Conservation (phyloP, 495 filamentous ascomycete species). For the Penicillium turbatum region DNA sequence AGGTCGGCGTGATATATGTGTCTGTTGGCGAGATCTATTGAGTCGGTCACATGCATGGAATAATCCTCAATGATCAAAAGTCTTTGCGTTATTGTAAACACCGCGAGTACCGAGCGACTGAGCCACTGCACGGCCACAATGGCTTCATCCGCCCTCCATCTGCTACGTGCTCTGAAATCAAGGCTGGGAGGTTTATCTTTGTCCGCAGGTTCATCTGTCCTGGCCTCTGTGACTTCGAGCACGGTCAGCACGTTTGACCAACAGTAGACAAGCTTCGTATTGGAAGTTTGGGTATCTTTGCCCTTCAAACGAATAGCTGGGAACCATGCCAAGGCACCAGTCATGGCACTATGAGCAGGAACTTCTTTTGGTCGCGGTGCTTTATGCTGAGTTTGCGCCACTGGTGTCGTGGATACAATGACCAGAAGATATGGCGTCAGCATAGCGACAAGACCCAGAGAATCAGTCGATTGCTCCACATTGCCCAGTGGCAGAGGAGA, state of each 20-base stretch:
- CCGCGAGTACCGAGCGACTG: slow-evolving; percentile 84
- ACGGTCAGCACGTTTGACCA: slow-evolving; percentile 97
- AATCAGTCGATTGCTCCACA: slow-evolving; percentile 80
- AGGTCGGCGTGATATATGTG: slow-evolving; percentile 89
- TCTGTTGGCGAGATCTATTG: slow-evolving; percentile 85
- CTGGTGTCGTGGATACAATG: slow-evolving; percentile 91
- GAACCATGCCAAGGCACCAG: slow-evolving; percentile 94
- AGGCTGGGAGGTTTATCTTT: slow-evolving; percentile 67
- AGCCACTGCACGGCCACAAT: slow-evolving; percentile 98
- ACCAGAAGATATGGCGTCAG: slow-evolving; percentile 93
- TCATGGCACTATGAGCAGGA: slow-evolving; percentile 82
- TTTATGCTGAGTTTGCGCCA: slow-evolving; percentile 96
- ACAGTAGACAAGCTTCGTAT: slow-evolving; percentile 86
- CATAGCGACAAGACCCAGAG: slow-evolving; percentile 89
- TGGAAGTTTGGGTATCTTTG: slow-evolving; percentile 48
- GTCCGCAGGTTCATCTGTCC: slow-evolving; percentile 57
- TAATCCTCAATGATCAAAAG: slow-evolving; percentile 89
- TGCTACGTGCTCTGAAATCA: slow-evolving; percentile 74
- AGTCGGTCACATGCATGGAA: slow-evolving; percentile 83
- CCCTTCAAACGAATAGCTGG: slow-evolving; percentile 89
- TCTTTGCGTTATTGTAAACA: slow-evolving; percentile 89
- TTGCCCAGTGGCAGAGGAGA: slow-evolving; percentile 88
- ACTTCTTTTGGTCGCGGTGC: slow-evolving; percentile 84
- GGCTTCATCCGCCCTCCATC: slow-evolving; percentile 91
- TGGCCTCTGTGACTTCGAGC: slow-evolving; percentile 74